A percentile compares a stretch with the other conserved stretches of the same genome.
phyloP scores from a whole-genome alignment of 2,329 filamentous ascomycete species.

The Colletotrichum chrysophilum region DNA sequence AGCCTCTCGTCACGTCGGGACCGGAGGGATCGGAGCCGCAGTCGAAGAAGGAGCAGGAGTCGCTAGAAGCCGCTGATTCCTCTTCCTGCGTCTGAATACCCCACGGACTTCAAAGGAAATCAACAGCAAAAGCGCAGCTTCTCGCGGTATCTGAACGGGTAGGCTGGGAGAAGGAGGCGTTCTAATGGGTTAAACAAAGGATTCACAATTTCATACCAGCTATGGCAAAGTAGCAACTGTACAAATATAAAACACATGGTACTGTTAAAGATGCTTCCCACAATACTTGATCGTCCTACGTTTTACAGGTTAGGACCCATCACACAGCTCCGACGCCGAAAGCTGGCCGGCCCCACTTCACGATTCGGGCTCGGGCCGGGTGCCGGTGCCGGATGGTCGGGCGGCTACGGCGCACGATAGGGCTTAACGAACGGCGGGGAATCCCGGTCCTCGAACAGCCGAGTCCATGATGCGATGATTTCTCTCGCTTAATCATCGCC shows the following conservation, averaged over 20 bases:
- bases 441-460: background rate
- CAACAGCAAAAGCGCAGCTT: background rate
- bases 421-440: background rate
- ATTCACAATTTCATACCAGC: background rate
- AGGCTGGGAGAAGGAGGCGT: background rate
- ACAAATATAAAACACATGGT: background rate
- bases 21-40: background rate
- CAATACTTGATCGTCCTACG: background rate
- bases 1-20: background rate
- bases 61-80: background rate
- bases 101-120: background rate
- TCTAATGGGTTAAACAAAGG: background rate
- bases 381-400: background rate
- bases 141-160: background rate
- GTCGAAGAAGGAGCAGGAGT: constrained; percentile 10
- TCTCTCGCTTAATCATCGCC: background rate
- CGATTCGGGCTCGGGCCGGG: background rate
- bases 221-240: background rate
- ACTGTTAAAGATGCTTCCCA: background rate
- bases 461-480: background rate
- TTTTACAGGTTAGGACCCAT: background rate
- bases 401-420: background rate
- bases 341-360: background rate
- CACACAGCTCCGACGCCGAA: background rate
- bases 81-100: background rate